phyloP scores from a whole-genome alignment of 2,329 filamentous ascomycete genomes.

The Botrytis cinerea region DNA sequence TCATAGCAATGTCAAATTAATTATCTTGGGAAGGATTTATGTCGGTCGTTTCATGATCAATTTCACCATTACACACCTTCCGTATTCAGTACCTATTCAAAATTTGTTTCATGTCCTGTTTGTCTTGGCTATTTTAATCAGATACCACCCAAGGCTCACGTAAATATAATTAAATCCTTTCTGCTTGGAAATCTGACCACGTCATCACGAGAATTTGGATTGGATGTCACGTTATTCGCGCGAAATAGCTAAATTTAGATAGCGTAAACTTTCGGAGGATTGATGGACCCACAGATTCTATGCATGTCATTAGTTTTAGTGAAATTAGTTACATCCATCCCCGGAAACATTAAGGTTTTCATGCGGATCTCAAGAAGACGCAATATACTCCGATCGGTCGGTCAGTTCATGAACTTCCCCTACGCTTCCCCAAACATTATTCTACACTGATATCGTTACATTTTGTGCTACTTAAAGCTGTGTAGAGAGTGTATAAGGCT shows the following conservation, averaged over 20 bases:
- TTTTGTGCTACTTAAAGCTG: background rate
- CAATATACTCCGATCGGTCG: background rate
- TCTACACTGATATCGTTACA: background rate
- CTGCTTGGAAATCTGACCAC: background rate
- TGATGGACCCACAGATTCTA: background rate
- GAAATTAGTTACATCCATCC: background rate
- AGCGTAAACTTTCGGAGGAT: background rate
- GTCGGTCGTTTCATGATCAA: background rate
- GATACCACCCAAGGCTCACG: background rate
- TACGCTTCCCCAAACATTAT: background rate
- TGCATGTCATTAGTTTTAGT: background rate
- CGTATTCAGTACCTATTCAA: background rate
- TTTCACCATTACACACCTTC: background rate
- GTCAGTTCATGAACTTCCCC: background rate
- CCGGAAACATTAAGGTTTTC: background rate
- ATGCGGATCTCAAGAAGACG: background rate
- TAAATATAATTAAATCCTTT: background rate
- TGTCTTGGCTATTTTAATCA: background rate
- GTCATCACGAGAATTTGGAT: background rate
- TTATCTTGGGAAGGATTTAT: background rate
- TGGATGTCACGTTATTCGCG: background rate
- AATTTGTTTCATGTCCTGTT: background rate
- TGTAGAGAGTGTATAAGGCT: background rate
- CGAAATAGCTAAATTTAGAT: conserved; percentile 1
- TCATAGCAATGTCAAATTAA: background rate